These are phyloP conservation scores for Tulasnella sp. DNA, from an alignment of 768 basidiomycete species.

Conservation along the genomic window DNA sequence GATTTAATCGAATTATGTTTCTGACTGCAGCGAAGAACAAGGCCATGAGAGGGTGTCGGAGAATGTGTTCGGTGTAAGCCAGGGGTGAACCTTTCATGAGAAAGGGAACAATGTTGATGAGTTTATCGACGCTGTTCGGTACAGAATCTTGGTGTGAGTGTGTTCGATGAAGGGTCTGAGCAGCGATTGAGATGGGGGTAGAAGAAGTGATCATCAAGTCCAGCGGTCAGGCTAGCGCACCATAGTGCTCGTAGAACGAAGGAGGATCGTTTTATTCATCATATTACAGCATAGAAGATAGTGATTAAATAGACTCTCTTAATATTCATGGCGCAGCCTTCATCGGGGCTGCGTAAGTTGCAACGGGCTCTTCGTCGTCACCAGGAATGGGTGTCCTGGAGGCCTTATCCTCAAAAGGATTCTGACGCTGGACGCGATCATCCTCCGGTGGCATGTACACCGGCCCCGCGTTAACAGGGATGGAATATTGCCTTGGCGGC, in stretches of 20 bases:
- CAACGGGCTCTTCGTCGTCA: background rate
- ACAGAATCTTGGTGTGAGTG: slow-evolving; percentile 18
- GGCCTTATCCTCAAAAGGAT: background rate
- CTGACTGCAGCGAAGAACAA: slow-evolving; percentile 16
- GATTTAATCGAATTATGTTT: slow-evolving; percentile 19
- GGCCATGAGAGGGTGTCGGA: slow-evolving; percentile 24
- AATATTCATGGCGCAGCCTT: background rate
- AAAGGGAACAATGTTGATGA: slow-evolving; percentile 22
- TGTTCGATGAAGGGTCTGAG: background rate
- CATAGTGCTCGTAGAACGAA: background rate
- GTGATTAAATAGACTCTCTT: background rate
- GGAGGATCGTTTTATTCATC: background rate
- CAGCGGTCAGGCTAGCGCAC: background rate
- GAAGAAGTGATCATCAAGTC: slow-evolving; percentile 9
- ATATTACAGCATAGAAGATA: background rate
- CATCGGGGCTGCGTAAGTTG: background rate
- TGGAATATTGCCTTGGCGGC: background rate
- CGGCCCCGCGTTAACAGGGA: slow-evolving; percentile 1
- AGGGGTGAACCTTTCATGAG: slow-evolving; percentile 18
- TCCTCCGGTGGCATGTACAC: background rate
- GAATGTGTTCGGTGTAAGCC: background rate
- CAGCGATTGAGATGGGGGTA: background rate
- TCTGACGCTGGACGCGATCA: background rate
- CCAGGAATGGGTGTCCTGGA: background rate
- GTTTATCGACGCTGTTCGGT: slow-evolving; percentile 14